Conservation (phyloP, 2,329 filamentous ascomycete species). For the Fusarium praegraminearum region DNA sequence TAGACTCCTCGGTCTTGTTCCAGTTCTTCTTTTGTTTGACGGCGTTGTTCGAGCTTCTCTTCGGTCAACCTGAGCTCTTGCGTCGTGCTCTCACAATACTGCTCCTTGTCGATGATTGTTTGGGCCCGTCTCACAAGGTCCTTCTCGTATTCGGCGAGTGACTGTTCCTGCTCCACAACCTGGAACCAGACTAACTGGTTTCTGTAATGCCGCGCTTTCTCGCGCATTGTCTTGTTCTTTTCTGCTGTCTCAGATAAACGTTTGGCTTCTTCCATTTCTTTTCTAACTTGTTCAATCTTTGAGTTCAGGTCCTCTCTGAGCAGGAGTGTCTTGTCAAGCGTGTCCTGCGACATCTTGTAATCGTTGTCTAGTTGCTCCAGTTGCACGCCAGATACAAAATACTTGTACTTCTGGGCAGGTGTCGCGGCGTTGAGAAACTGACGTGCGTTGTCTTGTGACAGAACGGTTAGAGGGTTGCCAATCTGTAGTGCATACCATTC, state of each 20-base stretch:
- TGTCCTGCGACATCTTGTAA: conserved; percentile 85
- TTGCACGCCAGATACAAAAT: conserved; percentile 94
- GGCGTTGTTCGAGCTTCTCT: conserved; percentile 56
- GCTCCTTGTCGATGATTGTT: conserved; percentile 47
- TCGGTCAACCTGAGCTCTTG: conserved; percentile 61
- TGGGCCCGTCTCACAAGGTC: conserved; percentile 46
- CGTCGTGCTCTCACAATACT: conserved; percentile 58
- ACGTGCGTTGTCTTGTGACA: conserved; percentile 94
- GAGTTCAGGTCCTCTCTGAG: conserved; percentile 53
- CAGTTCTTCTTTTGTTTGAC: conserved; percentile 56
- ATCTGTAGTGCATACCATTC: conserved; percentile 95
- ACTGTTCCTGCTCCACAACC: conserved; percentile 79
- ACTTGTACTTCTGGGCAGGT: conserved; percentile 90
- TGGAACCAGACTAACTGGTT: conserved; percentile 88
- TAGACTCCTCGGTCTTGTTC: conserved; percentile 61
- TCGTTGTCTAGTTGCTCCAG: conserved; percentile 92
- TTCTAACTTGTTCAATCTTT: conserved; percentile 53
- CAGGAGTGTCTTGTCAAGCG: conserved; percentile 72
- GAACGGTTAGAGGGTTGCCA: conserved; percentile 94
- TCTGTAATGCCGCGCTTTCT: conserved; percentile 68
- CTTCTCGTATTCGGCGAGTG: conserved; percentile 54
- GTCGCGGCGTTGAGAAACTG: conserved; percentile 91
- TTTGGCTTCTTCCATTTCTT: conserved; percentile 68
- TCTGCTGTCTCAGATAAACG: conserved; percentile 73
- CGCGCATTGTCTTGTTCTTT: conserved; percentile 73